A percentile compares a stretch with the other conserved stretches of the same genome.
These are phyloP conservation scores for Leersia perrieri DNA, from an alignment of 176 grass and related monocot genomes.

Conservation along the genomic window DNA sequence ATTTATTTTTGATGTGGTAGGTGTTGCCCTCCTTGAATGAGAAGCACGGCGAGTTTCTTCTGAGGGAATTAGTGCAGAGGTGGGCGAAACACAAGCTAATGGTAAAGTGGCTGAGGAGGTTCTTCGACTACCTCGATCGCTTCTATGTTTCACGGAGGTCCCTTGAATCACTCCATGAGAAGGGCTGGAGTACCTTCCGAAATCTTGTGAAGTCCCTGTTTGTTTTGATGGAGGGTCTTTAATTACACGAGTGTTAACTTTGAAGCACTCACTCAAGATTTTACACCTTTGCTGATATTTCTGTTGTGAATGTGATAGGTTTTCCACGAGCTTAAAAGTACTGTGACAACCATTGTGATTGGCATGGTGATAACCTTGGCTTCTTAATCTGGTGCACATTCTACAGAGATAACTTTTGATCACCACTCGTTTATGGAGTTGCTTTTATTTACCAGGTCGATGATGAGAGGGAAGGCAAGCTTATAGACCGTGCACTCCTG, in stretches of 20 bases:
- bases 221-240: neutral
- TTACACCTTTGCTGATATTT: neutral
- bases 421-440: neutral
- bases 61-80: constrained; percentile 54
- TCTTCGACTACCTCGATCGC: constrained; percentile 60
- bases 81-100: constrained; percentile 58
- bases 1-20: constrained; percentile 9
- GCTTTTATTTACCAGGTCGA: constrained; percentile 40
- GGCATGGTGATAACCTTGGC: neutral
- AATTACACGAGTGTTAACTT: neutral
- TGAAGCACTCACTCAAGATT: neutral
- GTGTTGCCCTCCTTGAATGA: constrained; percentile 50
- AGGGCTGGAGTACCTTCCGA: constrained; percentile 35
- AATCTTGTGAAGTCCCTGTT: constrained; percentile 28
- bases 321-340: constrained; percentile 11
- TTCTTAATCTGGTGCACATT: neutral
- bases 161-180: constrained; percentile 17
- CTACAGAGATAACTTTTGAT: neutral
- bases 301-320: constrained; percentile 15
- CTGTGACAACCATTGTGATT: constrained; percentile 4
- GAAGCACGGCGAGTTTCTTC: constrained; percentile 49
- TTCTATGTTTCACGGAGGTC: constrained; percentile 33
- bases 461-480: constrained; percentile 56
- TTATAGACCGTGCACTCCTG: constrained; percentile 52
- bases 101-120: constrained; percentile 40